phyloP scores from a whole-genome alignment of 2,329 filamentous ascomycete genomes.

The Coniochaeta sp. region DNA sequence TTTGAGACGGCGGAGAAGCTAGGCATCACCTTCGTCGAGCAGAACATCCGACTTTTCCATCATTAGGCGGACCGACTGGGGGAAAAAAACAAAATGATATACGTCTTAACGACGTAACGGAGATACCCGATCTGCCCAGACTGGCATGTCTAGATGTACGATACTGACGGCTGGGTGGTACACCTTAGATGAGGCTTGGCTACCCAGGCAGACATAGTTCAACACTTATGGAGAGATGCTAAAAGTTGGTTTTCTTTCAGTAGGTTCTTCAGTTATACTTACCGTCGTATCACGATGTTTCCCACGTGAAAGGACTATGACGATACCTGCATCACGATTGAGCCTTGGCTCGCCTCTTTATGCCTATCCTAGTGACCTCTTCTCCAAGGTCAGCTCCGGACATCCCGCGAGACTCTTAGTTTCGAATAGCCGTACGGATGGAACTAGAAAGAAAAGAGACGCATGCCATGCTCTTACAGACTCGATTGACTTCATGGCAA shows the following conservation, averaged over 20 bases:
- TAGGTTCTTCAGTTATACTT: neutral
- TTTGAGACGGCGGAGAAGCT: constrained; percentile 88
- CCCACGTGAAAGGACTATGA: too few relatives aligned
- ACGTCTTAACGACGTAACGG: neutral
- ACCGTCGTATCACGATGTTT: neutral
- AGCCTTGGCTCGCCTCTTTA: too few relatives aligned
- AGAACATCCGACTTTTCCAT: constrained; percentile 90
- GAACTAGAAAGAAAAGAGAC: too few relatives aligned
- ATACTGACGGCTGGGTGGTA: neutral
- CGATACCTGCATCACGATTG: too few relatives aligned
- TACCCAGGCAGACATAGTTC: neutral
- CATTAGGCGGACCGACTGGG: constrained; percentile 49
- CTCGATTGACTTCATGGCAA: too few relatives aligned
- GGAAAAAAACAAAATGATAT: neutral
- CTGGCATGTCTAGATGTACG: neutral
- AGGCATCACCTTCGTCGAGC: constrained; percentile 90
- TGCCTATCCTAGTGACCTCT: too few relatives aligned
- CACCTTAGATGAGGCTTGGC: neutral
- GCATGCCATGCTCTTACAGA: too few relatives aligned
- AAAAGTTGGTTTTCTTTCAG: neutral
- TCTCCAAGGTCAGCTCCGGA: too few relatives aligned
- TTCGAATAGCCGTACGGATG: too few relatives aligned
- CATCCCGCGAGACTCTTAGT: too few relatives aligned
- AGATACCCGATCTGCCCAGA: neutral
- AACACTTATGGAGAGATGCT: neutral